A percentile compares a stretch with the other conserved stretches of the same genome.
Conservation (phyloP, 179 eudicot genomes). For the Dionaea muscipula region DNA sequence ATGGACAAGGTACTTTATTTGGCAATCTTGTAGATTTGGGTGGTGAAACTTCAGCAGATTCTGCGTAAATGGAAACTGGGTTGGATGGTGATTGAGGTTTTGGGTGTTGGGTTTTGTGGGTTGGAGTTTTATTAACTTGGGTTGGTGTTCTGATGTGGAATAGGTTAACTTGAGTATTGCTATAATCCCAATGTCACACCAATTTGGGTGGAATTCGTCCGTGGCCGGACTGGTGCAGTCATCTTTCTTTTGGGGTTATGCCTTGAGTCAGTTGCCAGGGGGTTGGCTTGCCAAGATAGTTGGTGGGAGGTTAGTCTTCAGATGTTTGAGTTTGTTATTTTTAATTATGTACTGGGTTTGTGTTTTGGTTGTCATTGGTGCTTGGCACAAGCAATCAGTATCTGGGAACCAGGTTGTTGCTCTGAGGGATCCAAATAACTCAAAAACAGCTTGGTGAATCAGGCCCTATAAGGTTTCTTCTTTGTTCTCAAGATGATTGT, state of each 20-base stretch:
- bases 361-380: not conserved
- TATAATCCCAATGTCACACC: constrained; percentile 95
- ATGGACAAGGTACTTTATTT: constrained; percentile 69
- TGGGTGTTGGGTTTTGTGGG: constrained; percentile 7
- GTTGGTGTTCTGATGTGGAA: constrained; percentile 6
- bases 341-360: not conserved
- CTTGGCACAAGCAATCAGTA: too few species aligned
- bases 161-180: constrained; percentile 97
- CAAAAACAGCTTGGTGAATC: too few species aligned
- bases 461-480: too few species aligned
- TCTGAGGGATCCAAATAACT: too few species aligned
- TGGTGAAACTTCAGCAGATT: too few species aligned
- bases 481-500: too few species aligned
- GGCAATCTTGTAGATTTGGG: not conserved
- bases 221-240: constrained; percentile 92
- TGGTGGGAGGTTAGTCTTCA: constrained; percentile 85
- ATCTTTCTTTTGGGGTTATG: constrained; percentile 98
- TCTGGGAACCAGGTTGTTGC: too few species aligned
- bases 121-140: not conserved
- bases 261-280: constrained; percentile 91
- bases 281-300: constrained; percentile 87
- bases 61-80: too few species aligned
- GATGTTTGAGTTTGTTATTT: not conserved
- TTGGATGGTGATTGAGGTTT: not conserved
- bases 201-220: constrained; percentile 91